Conservation (phyloP, 2,329 filamentous ascomycete species). For the Juglanconis sp. region DNA sequence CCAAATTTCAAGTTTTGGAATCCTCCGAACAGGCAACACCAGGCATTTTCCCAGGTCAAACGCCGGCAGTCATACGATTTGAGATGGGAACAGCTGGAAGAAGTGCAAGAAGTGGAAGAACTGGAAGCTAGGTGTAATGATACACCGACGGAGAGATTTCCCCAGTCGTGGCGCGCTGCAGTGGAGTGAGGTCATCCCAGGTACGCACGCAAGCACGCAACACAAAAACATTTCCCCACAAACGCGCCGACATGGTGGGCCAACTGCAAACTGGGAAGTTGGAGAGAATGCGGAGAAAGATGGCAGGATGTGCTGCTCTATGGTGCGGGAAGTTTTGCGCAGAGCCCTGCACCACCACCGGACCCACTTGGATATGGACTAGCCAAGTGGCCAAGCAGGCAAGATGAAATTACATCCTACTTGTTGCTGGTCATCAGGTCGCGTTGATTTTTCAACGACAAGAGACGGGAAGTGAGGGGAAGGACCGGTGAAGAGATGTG, state of each 20-base stretch:
- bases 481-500: too few species aligned
- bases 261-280: neutral
- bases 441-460: neutral
- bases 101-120: too few species aligned
- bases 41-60: too few species aligned
- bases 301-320: neutral
- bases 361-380: neutral
- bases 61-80: too few species aligned
- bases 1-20: too few species aligned
- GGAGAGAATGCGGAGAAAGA: neutral
- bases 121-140: neutral
- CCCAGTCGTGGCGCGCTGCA: too few species aligned
- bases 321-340: too few species aligned
- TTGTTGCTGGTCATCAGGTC: neutral
- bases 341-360: neutral
- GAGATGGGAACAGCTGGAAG: too few species aligned
- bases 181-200: neutral
- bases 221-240: neutral
- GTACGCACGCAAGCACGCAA: too few species aligned
- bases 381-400: too few species aligned
- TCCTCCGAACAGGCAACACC: too few species aligned
- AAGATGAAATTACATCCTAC: neutral
- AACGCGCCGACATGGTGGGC: neutral
- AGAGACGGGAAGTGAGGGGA: too few species aligned
- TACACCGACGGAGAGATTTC: neutral